Evolutionary conservation across 2,329 filamentous ascomycete genomes (phyloP).

Genomic region (Talaromyces sp.): DNA sequence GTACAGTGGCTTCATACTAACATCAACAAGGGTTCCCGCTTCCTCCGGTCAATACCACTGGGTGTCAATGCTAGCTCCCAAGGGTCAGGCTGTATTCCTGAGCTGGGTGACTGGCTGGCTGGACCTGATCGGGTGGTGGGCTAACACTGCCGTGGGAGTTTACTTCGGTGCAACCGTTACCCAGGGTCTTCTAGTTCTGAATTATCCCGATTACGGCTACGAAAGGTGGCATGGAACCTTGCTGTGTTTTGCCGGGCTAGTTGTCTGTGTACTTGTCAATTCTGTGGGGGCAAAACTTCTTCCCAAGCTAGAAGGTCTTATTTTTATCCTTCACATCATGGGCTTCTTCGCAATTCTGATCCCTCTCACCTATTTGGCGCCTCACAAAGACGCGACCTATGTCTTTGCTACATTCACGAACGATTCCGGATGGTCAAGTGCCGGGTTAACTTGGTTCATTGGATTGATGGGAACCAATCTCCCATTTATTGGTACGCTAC

Average conservation of each 20-base stretch:
- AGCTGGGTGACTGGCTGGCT: conserved; percentile 32
- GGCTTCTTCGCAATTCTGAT: conserved; percentile 52
- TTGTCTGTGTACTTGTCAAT: conserved; percentile 44
- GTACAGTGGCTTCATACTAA: not conserved
- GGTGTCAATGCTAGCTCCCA: conserved; percentile 41
- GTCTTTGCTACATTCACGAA: conserved; percentile 21
- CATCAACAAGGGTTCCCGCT: conserved; percentile 29
- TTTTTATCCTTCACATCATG: conserved; percentile 51
- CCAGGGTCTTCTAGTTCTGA: conserved; percentile 40
- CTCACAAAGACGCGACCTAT: conserved; percentile 16
- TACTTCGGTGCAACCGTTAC: conserved; percentile 34
- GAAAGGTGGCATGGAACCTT: conserved; percentile 51
- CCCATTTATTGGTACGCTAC: not conserved
- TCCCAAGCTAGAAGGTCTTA: conserved; percentile 48
- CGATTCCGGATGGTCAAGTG: conserved; percentile 21
- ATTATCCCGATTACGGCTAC: conserved; percentile 33
- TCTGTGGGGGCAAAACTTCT: conserved; percentile 42
- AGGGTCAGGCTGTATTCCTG: conserved; percentile 2
- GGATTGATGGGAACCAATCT: conserved; percentile 20
- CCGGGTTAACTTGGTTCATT: conserved; percentile 24
- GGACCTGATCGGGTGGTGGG: conserved; percentile 44
- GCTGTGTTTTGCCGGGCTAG: conserved; percentile 44
- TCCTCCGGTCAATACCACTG: conserved; percentile 42
- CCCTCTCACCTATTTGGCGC: not conserved
- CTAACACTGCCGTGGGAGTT: conserved; percentile 37